These are phyloP conservation scores for Gnomoniopsis sp. DNA, from an alignment of 2,329 filamentous ascomycete genomes.

Conservation along the genomic window DNA sequence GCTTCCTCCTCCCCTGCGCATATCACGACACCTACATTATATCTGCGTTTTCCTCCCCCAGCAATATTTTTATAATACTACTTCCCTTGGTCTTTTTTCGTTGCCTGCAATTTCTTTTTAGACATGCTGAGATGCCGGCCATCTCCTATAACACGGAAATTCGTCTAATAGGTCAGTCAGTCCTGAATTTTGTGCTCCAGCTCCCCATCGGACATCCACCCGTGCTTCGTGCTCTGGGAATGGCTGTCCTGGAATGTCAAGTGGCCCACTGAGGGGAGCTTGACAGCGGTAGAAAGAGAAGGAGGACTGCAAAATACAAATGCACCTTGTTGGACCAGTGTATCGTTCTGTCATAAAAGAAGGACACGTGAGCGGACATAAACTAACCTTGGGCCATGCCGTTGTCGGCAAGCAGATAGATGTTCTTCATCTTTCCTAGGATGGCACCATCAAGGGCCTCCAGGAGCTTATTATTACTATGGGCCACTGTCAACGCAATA, in stretches of 20 bases:
- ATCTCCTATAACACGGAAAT: conserved; percentile 25
- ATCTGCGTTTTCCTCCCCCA: conserved; percentile 17
- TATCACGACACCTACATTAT: conserved; percentile 3
- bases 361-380: not conserved
- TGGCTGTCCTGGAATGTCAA: not conserved
- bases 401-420: conserved; percentile 27
- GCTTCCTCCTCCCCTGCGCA: not conserved
- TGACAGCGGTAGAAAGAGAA: not conserved
- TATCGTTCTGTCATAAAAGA: not conserved
- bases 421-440: conserved; percentile 37
- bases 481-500: conserved; percentile 3
- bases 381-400: not conserved
- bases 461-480: conserved; percentile 11
- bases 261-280: not conserved
- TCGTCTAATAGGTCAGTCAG: conserved; percentile 31
- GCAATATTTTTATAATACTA: conserved; percentile 22
- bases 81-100: not conserved
- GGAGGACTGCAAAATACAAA: not conserved
- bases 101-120: not conserved
- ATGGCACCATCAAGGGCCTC: conserved; percentile 31
- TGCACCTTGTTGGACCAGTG: no score
- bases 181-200: conserved; percentile 18
- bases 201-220: not conserved
- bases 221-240: conserved; percentile 3
- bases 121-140: conserved; percentile 32